Base-by-base conservation (phyloP, 495 filamentous ascomycete species). In the Pyrenula massariospora region DNA sequence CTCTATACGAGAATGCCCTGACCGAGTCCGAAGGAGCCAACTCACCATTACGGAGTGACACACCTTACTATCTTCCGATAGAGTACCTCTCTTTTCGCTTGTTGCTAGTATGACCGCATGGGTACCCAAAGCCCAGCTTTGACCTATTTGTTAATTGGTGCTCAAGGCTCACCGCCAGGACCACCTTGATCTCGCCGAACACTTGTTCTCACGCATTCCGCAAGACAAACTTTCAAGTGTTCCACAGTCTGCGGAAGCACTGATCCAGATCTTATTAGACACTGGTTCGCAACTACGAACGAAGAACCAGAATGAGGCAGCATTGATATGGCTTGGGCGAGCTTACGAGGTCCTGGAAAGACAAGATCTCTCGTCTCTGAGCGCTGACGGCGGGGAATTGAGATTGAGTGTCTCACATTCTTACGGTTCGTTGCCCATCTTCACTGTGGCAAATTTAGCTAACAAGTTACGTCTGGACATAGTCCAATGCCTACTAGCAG, bases 21-120 rank as follows among this genome's bases (percentile, higher is more conserved):
- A 8, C 50, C n/a, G 8, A 8, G 22, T 8, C 5, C 22, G 22
- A 52, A 21, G n/a, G 10, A 10, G 19, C 50, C 22, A 20, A 20
- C 10, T 24, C n/a, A 20, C 19, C 20, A 8, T 52, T 52, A 8
- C 19, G 10, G 8, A 24, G 22, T 8, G 10, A 52, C 50, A 20
- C 19, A 20, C 19, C n/a, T 19, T 5, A 19, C 22, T 19, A 52
- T 57, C 63, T 55, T 64, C 68, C 8, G 66, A 73, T 56, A 36
- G 82, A 91, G 58, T 95, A 92, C 62, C 83, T 84, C 52, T 77
- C 82, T 54, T 69, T 91, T 55, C 75, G 89, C 55, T 84, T 82
- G 36, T 76, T 77, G 15, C 62, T 94, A 68, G 88, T 87, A 70
- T 67, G 76, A 25, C 21, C 12, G 47, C 31, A 12, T 23, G 21